Evolutionary conservation across 331 rosid species (phyloP).

Genomic region (Erythrophleum ivorense): DNA sequence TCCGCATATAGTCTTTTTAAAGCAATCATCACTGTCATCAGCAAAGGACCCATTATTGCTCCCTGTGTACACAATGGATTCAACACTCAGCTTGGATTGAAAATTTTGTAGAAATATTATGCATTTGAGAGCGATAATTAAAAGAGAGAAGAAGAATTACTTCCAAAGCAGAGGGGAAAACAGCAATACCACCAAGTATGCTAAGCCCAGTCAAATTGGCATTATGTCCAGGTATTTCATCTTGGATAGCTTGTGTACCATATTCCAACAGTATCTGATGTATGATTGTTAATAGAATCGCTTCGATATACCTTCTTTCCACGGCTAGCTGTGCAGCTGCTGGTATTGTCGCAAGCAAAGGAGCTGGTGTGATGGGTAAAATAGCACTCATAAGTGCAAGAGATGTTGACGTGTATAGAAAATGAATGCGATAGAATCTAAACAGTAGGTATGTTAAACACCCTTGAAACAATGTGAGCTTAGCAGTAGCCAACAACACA

Average conservation of each 20-base stretch:
- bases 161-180: conserved; percentile 49
- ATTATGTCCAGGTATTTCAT: conserved; percentile 52
- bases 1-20: conserved; percentile 49
- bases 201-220: conserved; percentile 53
- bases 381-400: conserved; percentile 48
- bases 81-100: background rate
- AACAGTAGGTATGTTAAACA: conserved; percentile 50
- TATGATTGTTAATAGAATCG: conserved; percentile 37
- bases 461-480: conserved; percentile 51
- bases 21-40: conserved; percentile 53
- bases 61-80: background rate
- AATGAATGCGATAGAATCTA: conserved; percentile 48
- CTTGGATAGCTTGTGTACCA: conserved; percentile 50
- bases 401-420: conserved; percentile 47
- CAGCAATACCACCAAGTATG: conserved; percentile 53
- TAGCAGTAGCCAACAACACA: conserved; percentile 48
- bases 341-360: conserved; percentile 42
- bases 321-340: conserved; percentile 45
- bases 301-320: conserved; percentile 48
- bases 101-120: background rate
- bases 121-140: background rate
- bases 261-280: conserved; percentile 52
- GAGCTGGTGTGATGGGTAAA: conserved; percentile 41
- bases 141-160: conserved; percentile 16
- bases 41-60: conserved; percentile 38